Evolutionary conservation across 306 rosid species (phyloP), one percentile per base, ranked within the genome.

Genomic region (Cicer bijugum): DNA sequence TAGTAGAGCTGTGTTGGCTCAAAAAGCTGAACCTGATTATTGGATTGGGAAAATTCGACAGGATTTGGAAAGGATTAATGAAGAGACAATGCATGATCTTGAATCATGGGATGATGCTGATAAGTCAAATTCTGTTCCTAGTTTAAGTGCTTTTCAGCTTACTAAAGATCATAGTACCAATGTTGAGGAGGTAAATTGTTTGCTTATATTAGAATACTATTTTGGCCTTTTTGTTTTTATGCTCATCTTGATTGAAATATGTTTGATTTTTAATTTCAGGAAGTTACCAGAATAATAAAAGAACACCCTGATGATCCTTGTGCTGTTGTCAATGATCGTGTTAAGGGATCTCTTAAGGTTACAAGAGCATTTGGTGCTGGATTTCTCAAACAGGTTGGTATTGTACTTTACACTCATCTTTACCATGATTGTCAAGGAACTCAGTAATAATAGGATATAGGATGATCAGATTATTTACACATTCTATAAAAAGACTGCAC

Each of bases 291-390:
- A 82, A 90, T 95, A 65, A 82, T 44, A 64, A 85, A 69, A 23
- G 96, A 92, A 76, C 99, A 95, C 81, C 96, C 82, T 0, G 97
- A 95, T 78, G 99, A 95, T 85, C 80, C 89, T 59, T 86, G 85
- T 82, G 92, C 97, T 17, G 78, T 95, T 51, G 53, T 84, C 79
- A 95, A 95, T 50, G 97, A 92, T 63, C 99, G 99, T 12, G 99
- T 95, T 8, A 95, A 95, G 80, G 97, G 99, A 65, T 91, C 92
- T 48, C 83, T 95, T 83, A 92, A 90, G 91, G 99, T 95, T 70
- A 91, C 99, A 4, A 88, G 97, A 17, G 97, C 99, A 8, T 95
- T 92, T 43, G 99, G 99, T 64, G 97, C 99, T 4, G 99, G 97
- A 67, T 95, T 90, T 79, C 97, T 95, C 80, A 95, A 95, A 85